Conservation (phyloP, 2,329 filamentous ascomycete genomes). For the Penicillium brasilianum region DNA sequence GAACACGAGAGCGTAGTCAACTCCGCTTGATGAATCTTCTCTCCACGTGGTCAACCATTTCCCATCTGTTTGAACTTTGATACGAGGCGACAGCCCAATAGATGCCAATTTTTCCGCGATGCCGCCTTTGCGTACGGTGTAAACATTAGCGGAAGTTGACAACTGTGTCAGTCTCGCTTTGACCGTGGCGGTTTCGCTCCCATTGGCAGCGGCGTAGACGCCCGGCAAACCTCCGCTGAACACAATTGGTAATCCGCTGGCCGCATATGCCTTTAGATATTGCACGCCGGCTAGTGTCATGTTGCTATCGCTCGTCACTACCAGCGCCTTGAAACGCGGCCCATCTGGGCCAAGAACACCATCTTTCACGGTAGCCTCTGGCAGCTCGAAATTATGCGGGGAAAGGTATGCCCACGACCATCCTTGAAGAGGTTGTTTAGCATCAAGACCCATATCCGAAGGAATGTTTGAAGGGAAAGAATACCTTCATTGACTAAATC, state of each 20-base stretch:
- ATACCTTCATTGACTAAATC: neutral
- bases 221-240: neutral
- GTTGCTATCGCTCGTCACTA: constrained; percentile 45
- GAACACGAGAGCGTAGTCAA: neutral
- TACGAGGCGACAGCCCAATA: neutral
- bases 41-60: neutral
- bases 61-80: neutral
- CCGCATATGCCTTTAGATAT: neutral
- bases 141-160: neutral
- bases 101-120: neutral
- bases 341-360: constrained; percentile 45
- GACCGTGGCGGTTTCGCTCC: neutral
- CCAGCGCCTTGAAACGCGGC: constrained; percentile 51
- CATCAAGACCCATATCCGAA: neutral
- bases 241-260: neutral
- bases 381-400: constrained; percentile 36
- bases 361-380: constrained; percentile 44
- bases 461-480: neutral
- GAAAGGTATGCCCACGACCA: neutral
- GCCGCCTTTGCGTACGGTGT: neutral
- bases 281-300: constrained; percentile 41
- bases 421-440: neutral
- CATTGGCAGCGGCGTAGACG: neutral
- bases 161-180: neutral
- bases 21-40: neutral